Base-by-base conservation (phyloP, 345 rosid species). In the Acer yangbiense region DNA sequence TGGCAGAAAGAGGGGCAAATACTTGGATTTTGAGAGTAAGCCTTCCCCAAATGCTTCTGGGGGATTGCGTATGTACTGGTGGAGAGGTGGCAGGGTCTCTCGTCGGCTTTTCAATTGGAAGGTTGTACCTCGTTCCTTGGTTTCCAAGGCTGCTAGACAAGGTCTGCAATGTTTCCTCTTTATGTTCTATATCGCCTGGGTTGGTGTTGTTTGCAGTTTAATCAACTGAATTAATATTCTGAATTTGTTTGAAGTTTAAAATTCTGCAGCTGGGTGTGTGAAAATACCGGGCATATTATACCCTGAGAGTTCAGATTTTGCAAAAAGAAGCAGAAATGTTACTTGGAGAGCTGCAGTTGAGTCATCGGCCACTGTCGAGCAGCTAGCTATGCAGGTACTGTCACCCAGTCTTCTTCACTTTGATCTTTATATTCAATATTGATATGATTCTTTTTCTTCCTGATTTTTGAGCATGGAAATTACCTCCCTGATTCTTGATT, bases 301-400 rank as follows among this genome's bases (percentile, higher is more conserved):
- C 81, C 97, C 97, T 69, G 99, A 94, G 78, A 89, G 80, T 88
- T 89, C 95, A 81, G 97, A 96, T 80, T 87, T 85, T 21, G 89
- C 97, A 57, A 92, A 85, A 91, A 94, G 99, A 88, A 92, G 87
- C 89, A 91, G 86, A 82, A 86, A 77, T 79, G 82, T 90, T 68
- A 86, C 90, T 58, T 96, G 99, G 99, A 86, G 82, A 83, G 98
- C 98, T 81, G 97, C 93, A 20, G 99, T 96, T 77, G 99, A 91
- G 78, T 90, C 95, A 76, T 94, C 97, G 76, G 85, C 82, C 17
- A 89, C 86, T 81, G 81, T 81, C n/a, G 96, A 92, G 81, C 99
- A 91, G 83, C 95, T 96, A 43, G 98, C 97, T 71, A 82, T 94
- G 41, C 97, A 87, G 94, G 99, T 96, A 81, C 63, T 39, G 43